Conservation (phyloP, 495 filamentous ascomycete genomes). For the Ramalina peruviana region DNA sequence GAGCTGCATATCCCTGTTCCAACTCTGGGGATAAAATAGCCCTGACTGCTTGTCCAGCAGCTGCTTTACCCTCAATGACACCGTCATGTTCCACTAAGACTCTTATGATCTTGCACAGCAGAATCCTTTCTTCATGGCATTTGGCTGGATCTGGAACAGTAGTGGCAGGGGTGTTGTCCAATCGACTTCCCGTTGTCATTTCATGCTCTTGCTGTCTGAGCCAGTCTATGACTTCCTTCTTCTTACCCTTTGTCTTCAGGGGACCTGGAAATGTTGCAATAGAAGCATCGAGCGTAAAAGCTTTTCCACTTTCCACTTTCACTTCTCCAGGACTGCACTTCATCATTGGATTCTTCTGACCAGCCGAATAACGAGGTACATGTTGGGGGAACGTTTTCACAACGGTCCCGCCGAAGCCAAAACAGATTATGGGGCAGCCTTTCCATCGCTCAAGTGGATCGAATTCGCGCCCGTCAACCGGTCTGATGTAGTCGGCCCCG, state of each 20-base stretch:
- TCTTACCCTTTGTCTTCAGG: slow-evolving; percentile 76
- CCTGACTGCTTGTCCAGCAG: slow-evolving; percentile 60
- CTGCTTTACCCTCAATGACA: slow-evolving; percentile 53
- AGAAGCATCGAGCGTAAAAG: slow-evolving; percentile 51
- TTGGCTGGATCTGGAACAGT: slow-evolving; percentile 40
- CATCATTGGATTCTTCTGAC: slow-evolving; percentile 56
- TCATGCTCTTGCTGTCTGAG: slow-evolving; percentile 56
- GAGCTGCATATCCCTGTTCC: slow-evolving; percentile 18
- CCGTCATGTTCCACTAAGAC: slow-evolving; percentile 81
- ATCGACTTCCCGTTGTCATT: slow-evolving; percentile 42
- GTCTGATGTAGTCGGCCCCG: slow-evolving; percentile 39
- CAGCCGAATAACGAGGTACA: slow-evolving; percentile 71
- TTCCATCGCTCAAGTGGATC: slow-evolving; percentile 83
- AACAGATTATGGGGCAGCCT: slow-evolving; percentile 71
- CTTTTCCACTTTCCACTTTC: slow-evolving; percentile 54
- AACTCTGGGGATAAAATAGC: slow-evolving; percentile 55
- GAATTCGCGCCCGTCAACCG: slow-evolving; percentile 63
- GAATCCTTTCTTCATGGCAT: slow-evolving; percentile 62
- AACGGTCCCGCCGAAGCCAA: slow-evolving; percentile 75
- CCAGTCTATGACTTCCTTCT: slow-evolving; percentile 85
- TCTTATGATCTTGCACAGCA: slow-evolving; percentile 79
- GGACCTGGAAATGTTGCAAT: slow-evolving; percentile 81
- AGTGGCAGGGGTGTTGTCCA: neutral
- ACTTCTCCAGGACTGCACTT: slow-evolving; percentile 77
- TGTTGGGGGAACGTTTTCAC: slow-evolving; percentile 81